A percentile compares a stretch with the other conserved stretches of the same genome.
Evolutionary conservation across 805 yeast genomes (phyloP).

Genomic region (Jamesozyma gamospora): DNA sequence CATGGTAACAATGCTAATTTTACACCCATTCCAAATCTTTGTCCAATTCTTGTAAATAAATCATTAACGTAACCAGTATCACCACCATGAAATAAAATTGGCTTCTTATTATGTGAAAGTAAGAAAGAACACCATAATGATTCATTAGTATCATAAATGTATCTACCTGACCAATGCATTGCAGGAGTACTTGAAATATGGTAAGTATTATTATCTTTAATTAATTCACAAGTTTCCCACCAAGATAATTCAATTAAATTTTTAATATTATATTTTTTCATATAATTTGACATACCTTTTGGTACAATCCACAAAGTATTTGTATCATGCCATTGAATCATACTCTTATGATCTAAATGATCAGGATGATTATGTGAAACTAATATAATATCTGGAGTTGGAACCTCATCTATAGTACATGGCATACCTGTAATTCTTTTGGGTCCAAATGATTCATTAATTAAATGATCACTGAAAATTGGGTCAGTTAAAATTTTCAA

Average conservation of each 20-base stretch:
- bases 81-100: conserved; percentile 83
- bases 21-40: conserved; percentile 49
- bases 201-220: conserved; percentile 39
- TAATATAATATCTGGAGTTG: conserved; percentile 58
- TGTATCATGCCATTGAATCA: conserved; percentile 28
- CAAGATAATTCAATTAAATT: conserved; percentile 74
- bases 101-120: conserved; percentile 52
- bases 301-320: conserved; percentile 78
- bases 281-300: conserved; percentile 52
- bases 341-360: conserved; percentile 65
- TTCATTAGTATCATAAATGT: conserved; percentile 65
- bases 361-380: conserved; percentile 96
- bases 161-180: conserved; percentile 94
- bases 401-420: conserved; percentile 49
- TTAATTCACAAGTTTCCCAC: conserved; percentile 67
- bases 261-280: conserved; percentile 49
- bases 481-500: conserved; percentile 84
- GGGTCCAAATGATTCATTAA: conserved; percentile 64
- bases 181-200: conserved; percentile 87
- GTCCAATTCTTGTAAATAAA: conserved; percentile 56
- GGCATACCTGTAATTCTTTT: conserved; percentile 76
- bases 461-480: conserved; percentile 53
- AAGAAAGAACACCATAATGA: conserved; percentile 87
- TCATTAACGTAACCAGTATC: conserved; percentile 86
- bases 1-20: conserved; percentile 73